Percentiles rank a stretch among this genome's conserved stretches.
These are phyloP conservation scores for Penicillium sp. DNA, from an alignment of 2,329 filamentous ascomycete genomes.

Conservation along the genomic window DNA sequence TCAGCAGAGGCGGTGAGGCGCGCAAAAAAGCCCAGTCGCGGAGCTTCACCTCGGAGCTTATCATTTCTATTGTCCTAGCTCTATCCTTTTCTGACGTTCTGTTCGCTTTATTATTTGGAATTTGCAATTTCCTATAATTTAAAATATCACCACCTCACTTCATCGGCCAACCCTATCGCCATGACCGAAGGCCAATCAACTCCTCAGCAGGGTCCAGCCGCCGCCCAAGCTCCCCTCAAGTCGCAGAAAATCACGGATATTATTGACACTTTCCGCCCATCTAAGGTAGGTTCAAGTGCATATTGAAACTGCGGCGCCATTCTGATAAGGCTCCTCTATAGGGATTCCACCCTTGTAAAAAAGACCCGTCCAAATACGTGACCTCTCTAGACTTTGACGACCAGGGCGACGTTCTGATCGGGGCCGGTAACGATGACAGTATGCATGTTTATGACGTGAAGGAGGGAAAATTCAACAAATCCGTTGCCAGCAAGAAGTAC, in stretches of 20 bases:
- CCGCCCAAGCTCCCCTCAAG: slow-evolving; percentile 26
- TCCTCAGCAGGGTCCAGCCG: slow-evolving; percentile 22
- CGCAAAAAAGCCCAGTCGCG: slow-evolving; percentile 20
- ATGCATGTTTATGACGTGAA: slow-evolving; percentile 94
- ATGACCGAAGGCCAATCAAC: slow-evolving; percentile 32
- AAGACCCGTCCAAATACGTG: slow-evolving; percentile 57
- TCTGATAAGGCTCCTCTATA: slow-evolving; percentile 15
- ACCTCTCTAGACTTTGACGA: slow-evolving; percentile 97
- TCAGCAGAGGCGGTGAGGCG: slow-evolving; percentile 18
- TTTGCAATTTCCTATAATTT: too few relatives aligned
- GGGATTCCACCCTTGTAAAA: slow-evolving; percentile 38
- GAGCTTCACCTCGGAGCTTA: slow-evolving; percentile 12
- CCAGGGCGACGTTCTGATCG: slow-evolving; percentile 86
- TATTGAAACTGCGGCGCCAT: neutral
- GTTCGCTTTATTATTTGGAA: neutral
- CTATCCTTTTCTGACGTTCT: neutral
- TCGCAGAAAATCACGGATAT: slow-evolving; percentile 73
- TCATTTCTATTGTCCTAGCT: neutral
- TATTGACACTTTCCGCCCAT: slow-evolving; percentile 73
- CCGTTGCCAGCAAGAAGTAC: slow-evolving; percentile 92
- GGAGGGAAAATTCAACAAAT: slow-evolving; percentile 85
- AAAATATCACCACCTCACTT: neutral
- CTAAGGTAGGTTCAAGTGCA: slow-evolving; percentile 58
- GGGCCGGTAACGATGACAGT: slow-evolving; percentile 88
- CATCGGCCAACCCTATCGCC: neutral